phyloP scores from a whole-genome alignment of 2,329 filamentous ascomycete species.

The Dactylonectria estremocensis region DNA sequence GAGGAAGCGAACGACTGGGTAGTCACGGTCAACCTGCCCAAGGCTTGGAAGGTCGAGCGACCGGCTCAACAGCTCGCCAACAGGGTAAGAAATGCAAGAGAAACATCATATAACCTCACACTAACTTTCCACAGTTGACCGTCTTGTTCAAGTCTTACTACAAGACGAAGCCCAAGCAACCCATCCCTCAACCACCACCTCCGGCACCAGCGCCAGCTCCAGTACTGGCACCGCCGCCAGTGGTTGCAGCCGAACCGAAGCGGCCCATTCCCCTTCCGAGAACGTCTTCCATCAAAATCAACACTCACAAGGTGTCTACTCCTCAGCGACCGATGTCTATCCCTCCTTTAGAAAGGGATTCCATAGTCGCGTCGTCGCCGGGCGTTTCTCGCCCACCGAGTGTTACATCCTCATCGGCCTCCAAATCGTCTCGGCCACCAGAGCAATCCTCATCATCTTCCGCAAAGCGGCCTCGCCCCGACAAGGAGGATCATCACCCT shows the following conservation, averaged over 20 bases:
- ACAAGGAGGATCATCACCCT: conserved; percentile 53
- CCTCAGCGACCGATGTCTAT: conserved; percentile 41
- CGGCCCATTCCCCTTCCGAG: conserved; percentile 48
- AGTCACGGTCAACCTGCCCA: conserved; percentile 59
- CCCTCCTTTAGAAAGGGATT: conserved; percentile 41
- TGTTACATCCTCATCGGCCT: conserved; percentile 37
- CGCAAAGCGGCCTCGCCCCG: conserved; percentile 56
- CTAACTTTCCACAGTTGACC: conserved; percentile 52
- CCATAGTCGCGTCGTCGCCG: conserved; percentile 47
- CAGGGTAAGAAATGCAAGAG: conserved; percentile 50
- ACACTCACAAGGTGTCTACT: conserved; percentile 50
- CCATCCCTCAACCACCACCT: conserved; percentile 42
- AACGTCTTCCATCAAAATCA: conserved; percentile 59
- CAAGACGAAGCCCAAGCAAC: conserved; percentile 53
- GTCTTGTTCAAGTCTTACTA: conserved; percentile 58
- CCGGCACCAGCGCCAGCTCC: conserved; percentile 32
- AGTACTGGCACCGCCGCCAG: conserved; percentile 19
- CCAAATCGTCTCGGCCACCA: conserved; percentile 38
- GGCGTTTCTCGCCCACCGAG: conserved; percentile 44
- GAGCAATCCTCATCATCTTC: conserved; percentile 42
- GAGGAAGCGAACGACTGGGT: conserved; percentile 61
- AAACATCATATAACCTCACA: background rate
- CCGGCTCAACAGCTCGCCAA: conserved; percentile 54
- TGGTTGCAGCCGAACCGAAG: conserved; percentile 46
- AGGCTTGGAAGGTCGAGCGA: conserved; percentile 58